phyloP scores from a whole-genome alignment of 2,329 filamentous ascomycete species.

The Corinectria fuckeliana region DNA sequence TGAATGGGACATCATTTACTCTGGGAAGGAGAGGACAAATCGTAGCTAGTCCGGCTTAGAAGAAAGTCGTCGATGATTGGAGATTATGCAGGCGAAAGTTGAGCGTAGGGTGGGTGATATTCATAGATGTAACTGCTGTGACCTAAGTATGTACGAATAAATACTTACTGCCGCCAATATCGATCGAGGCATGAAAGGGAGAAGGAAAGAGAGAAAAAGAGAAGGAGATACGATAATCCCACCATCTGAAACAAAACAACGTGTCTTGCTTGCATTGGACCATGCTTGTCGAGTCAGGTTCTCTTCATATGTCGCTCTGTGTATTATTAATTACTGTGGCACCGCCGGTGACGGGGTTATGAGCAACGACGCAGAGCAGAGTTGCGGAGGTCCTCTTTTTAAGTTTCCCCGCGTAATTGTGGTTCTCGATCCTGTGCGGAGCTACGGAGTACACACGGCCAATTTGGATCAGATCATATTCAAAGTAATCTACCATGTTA shows the following conservation, averaged over 20 bases:
- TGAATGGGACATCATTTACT: background rate
- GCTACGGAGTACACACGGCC: background rate
- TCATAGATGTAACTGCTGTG: background rate
- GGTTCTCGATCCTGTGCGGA: background rate
- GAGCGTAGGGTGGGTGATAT: background rate
- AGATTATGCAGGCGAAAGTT: background rate
- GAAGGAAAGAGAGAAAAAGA: too few relatives aligned
- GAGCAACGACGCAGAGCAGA: background rate
- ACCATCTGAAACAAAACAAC: conserved; percentile 6
- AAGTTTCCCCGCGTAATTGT: conserved; percentile 1
- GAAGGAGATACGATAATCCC: background rate
- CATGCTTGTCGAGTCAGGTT: conserved; percentile 1
- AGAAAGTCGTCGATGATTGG: background rate
- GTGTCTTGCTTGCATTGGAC: conserved; percentile 15
- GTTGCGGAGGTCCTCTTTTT: background rate
- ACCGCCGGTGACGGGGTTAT: too few relatives aligned
- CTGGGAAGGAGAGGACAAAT: background rate
- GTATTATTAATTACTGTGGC: too few relatives aligned
- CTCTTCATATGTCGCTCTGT: too few relatives aligned
- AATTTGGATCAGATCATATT: background rate
- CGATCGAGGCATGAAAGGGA: background rate
- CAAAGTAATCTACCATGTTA: too few relatives aligned
- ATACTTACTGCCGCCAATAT: too few relatives aligned
- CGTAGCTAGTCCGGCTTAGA: background rate
- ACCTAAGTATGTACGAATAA: too few relatives aligned